Percentiles rank a stretch among this genome's conserved stretches.
These are phyloP conservation scores for Amaranthus palmeri DNA, from an alignment of 148 eudicot genomes.

Conservation along the genomic window DNA sequence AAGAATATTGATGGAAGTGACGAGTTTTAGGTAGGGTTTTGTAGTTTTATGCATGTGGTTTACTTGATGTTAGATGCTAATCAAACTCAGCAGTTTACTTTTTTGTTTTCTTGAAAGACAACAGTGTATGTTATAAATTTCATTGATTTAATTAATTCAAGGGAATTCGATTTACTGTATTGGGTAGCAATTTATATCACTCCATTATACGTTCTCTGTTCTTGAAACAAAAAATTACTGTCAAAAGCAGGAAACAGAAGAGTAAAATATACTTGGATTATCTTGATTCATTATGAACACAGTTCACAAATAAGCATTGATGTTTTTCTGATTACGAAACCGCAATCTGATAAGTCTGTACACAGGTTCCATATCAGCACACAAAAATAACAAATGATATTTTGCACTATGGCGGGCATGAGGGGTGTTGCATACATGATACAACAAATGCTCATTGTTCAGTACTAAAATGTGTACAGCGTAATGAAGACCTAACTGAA, in stretches of 20 bases:
- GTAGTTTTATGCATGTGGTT: background rate
- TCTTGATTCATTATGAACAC: too few relatives aligned
- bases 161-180: background rate
- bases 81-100: background rate
- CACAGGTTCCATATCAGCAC: too few relatives aligned
- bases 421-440: background rate
- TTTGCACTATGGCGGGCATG: too few relatives aligned
- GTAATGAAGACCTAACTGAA: conserved; percentile 24
- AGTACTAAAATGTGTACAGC: background rate
- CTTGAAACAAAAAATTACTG: too few relatives aligned
- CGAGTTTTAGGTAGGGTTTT: background rate
- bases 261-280: too few relatives aligned
- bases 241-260: too few relatives aligned
- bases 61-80: background rate
- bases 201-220: too few relatives aligned
- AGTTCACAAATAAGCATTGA: too few relatives aligned
- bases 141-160: background rate
- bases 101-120: background rate
- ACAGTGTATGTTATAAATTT: background rate
- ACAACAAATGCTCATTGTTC: background rate
- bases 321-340: too few relatives aligned
- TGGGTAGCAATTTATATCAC: background rate
- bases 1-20: conserved; percentile 7
- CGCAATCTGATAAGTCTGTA: too few relatives aligned
- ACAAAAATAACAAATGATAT: too few relatives aligned